Evolutionary conservation across 2,329 filamentous ascomycete species (phyloP), one percentile per base, ranked within the genome.

Genomic region (Nothomitra cinnamomea): DNA sequence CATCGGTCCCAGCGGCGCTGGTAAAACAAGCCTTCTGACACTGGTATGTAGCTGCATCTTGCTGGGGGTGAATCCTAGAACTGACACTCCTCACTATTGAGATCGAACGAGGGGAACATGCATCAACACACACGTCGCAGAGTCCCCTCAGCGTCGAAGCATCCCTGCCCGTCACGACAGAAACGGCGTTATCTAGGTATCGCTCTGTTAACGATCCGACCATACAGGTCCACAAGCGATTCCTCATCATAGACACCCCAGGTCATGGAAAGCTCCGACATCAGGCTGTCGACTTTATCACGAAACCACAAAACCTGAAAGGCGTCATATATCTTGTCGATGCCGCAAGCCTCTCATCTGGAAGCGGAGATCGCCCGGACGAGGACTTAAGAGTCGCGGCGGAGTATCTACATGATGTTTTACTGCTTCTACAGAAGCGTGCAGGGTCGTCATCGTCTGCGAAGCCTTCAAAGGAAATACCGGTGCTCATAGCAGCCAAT

Each of bases 241-340:
- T 92, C 65, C 71, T 85, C 41, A 71, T 96, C 35, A 71, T 86
- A 63, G 92, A 98, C 70, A 96, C 90, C 0, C 92, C 92, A 0
- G 92, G 92, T 40, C 92, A 98, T 70, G 88, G 87, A 61, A 98
- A 98, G 70, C 79, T 98, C 56, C 86, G 92, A 56, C 77, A 80
- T 61, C 73, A 79, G 58, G 80, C 85, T 2, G 72, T 84, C 55
- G 67, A 72, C 42, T 63, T 71, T 13, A 69, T 80, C 55, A 66
- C 67, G 19, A 65, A 72, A 52, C 63, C 72, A 19, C 63, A 65
- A 51, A 76, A 77, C 58, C 70, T 90, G 49, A 77, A 77, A 41
- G 89, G 84, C 17, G 72, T 96, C 52, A 76, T 96, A 52, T 98
- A 90, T 66, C 71, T 95, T 57, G 79, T 95, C n/a, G 92, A 98